These are phyloP conservation scores for Litsea cubeba DNA, from an alignment of 164 flowering plant species.

Conservation along the genomic window DNA sequence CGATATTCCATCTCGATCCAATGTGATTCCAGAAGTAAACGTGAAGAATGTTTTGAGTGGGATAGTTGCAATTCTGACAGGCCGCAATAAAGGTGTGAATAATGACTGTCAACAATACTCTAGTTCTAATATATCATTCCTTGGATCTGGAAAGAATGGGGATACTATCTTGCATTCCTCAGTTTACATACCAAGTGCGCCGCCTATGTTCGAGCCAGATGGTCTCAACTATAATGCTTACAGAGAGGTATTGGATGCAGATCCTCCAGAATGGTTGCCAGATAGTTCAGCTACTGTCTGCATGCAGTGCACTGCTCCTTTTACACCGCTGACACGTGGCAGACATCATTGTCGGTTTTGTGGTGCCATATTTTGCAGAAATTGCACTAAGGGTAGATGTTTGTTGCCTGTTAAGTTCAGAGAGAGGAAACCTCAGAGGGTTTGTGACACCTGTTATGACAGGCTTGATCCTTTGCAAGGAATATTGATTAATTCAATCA, in stretches of 20 bases:
- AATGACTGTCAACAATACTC: conserved; percentile 21
- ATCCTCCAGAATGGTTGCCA: conserved; percentile 94
- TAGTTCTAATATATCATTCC: conserved; percentile 56
- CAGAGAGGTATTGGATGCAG: conserved; percentile 76
- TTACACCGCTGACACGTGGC: conserved; percentile 82
- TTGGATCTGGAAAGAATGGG: conserved; percentile 77
- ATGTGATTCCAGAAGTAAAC: conserved; percentile 59
- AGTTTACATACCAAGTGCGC: conserved; percentile 90
- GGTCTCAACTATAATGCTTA: conserved; percentile 50
- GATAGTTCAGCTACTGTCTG: conserved; percentile 70
- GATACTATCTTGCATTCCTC: conserved; percentile 69
- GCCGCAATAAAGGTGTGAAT: conserved; percentile 39
- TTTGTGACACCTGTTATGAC: conserved; percentile 88
- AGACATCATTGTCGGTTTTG: conserved; percentile 98
- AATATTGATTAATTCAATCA: conserved; percentile 61
- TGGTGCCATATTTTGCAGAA: conserved; percentile 86
- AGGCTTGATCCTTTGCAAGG: conserved; percentile 87
- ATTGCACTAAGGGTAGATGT: conserved; percentile 83
- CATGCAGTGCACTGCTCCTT: conserved; percentile 81
- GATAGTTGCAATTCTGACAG: conserved; percentile 67
- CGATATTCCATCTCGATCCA: conserved; percentile 22
- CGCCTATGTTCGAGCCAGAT: conserved; percentile 71
- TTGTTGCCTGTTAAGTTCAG: conserved; percentile 83
- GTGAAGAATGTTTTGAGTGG: conserved; percentile 83
- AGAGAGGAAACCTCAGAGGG: conserved; percentile 91